Evolutionary conservation across 2,329 filamentous ascomycete genomes (phyloP), one percentile per base, ranked within the genome.

Genomic region (Lachnellula arida): DNA sequence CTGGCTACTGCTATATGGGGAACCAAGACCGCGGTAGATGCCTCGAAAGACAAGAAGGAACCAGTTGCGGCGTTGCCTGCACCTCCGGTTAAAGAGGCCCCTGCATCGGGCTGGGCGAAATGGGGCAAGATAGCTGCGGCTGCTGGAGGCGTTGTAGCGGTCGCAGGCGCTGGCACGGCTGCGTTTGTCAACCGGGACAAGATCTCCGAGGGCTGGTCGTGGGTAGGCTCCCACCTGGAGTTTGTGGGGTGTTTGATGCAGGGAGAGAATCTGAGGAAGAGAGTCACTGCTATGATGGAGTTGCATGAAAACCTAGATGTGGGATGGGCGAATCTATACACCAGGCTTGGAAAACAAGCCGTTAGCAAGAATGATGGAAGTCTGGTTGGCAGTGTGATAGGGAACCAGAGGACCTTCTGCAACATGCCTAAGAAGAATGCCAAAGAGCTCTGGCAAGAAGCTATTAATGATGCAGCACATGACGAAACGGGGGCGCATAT

Each of bases 181-280:
- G 88, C 93, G 11, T 97, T 96, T 75, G 78, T 88, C 65, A 91
- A 94, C 65, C 84, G 90, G 53, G 89, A 95, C 34, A 85, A 90
- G 60, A 83, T 97, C 59, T 82, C 81, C 2, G 80, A 87, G 57
- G 88, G 92, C 7, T 86, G 86, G 75, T 78, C 78, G 9, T 97
- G 92, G 91, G 89, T 89, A 14, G 84, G 87, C 15, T 94, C 89
- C 37, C 94, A 99, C 72, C 82, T 99, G 25, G 89, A 94, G 71
- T 99, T 97, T 67, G 89, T 97, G 1, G 91, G 91, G 2, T 95
- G 91, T 67, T 80, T 99, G 7, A 88, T 89, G 48, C 85, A 89
- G n/a, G 85, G 84, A 4, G 88, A 92, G 65, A 91, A 96, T 68
- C 76, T 97, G 61, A 85, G 86, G 63, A 81, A 84, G 67, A 84